Conservation (phyloP, 1,284 basidiomycete species). For the Ganoderma lucidum region DNA sequence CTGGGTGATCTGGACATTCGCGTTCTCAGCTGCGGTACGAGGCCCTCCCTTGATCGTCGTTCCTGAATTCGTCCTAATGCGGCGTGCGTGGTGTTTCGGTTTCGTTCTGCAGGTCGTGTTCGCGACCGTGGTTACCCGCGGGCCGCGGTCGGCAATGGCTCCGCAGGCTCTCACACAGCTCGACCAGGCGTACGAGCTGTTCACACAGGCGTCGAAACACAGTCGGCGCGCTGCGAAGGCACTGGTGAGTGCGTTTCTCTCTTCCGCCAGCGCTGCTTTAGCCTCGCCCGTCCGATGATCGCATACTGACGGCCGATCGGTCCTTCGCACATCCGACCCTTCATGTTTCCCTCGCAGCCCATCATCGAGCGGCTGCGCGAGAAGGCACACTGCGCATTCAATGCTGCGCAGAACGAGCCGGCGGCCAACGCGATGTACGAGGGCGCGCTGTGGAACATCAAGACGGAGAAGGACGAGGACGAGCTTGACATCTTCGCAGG, state of each 20-base stretch:
- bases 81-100: not conserved
- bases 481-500: conserved; percentile 74
- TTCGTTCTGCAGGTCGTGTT: conserved; percentile 33
- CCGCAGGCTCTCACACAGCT: conserved; percentile 38
- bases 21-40: conserved; percentile 49
- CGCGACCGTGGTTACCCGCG: conserved; percentile 41
- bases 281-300: conserved; percentile 23
- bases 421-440: conserved; percentile 25
- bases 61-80: conserved; percentile 5
- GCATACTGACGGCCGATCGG: conserved; percentile 13
- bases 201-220: conserved; percentile 40
- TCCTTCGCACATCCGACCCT: no score
- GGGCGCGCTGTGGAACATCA: conserved; percentile 36
- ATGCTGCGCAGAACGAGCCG: conserved; percentile 31
- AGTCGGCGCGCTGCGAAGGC: conserved; percentile 43
- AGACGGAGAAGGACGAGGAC: conserved; percentile 57
- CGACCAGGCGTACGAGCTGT: conserved; percentile 40
- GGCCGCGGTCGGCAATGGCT: conserved; percentile 40
- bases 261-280: not conserved
- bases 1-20: conserved; percentile 49
- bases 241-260: conserved; percentile 36
- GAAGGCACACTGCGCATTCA: conserved; percentile 39
- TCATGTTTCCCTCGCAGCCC: conserved; percentile 29
- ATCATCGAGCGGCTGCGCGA: conserved; percentile 38
- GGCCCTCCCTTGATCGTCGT: conserved; percentile 8